These are phyloP conservation scores for Globisporangium mamillatum DNA, from an alignment of 352 stramenopile genomes.

Conservation along the genomic window DNA sequence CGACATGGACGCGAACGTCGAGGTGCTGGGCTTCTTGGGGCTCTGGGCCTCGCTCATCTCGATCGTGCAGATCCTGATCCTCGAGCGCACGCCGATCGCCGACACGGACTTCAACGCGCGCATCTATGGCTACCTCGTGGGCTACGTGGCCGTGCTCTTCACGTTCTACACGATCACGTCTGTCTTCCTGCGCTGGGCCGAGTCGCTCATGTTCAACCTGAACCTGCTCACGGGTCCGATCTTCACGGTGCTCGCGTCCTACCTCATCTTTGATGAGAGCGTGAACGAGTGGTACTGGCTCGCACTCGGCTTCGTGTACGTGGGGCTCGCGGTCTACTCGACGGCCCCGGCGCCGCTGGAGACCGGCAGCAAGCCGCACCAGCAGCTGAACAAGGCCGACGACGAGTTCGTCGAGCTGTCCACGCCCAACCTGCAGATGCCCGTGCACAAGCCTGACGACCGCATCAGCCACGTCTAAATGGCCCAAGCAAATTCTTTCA, in stretches of 20 bases:
- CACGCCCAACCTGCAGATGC: slow-evolving; percentile 5
- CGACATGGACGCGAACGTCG: slow-evolving; percentile 54
- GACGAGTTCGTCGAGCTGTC: slow-evolving; percentile 9
- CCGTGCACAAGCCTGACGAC: slow-evolving; percentile 11
- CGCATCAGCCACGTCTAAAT: slow-evolving; percentile 13
- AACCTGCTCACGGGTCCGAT: slow-evolving; percentile 54
- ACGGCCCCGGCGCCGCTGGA: slow-evolving; percentile 34
- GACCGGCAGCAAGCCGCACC: slow-evolving; percentile 8
- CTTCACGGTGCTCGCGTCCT: slow-evolving; percentile 57
- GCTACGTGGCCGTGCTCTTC: slow-evolving; percentile 56
- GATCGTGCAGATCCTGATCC: slow-evolving; percentile 47
- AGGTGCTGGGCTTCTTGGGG: slow-evolving; percentile 51
- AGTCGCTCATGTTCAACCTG: slow-evolving; percentile 73
- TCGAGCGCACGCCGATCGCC: slow-evolving; percentile 43
- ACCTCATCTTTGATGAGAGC: slow-evolving; percentile 54
- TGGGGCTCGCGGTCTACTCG: slow-evolving; percentile 51
- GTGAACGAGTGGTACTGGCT: slow-evolving; percentile 67
- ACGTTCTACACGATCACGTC: slow-evolving; percentile 62
- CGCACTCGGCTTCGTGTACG: slow-evolving; percentile 53
- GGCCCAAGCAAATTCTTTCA: no score
- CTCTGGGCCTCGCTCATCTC: slow-evolving; percentile 52
- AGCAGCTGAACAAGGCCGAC: not conserved
- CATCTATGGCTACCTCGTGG: slow-evolving; percentile 55
- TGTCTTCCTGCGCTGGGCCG: slow-evolving; percentile 52
- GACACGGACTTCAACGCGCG: slow-evolving; percentile 41